Evolutionary conservation across 352 stramenopile genomes (phyloP).

Genomic region (Phytophthora multivora): DNA sequence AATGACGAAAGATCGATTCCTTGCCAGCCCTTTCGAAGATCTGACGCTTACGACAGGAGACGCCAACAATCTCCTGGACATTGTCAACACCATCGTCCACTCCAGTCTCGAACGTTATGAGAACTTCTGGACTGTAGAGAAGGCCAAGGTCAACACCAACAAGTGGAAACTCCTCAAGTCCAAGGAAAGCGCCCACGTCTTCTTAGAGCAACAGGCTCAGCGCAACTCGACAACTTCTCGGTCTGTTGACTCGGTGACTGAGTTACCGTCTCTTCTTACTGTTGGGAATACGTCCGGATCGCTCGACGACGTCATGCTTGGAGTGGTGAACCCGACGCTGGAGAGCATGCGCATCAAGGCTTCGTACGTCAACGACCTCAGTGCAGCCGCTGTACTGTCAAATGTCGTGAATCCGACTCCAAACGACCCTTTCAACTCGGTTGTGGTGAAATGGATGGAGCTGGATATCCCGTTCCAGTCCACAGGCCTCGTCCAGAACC

Average conservation of each 20-base stretch:
- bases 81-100: conserved; percentile 30
- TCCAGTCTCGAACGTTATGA: conserved; percentile 24
- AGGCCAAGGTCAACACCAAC: conserved; percentile 30
- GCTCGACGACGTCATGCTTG: conserved; percentile 46
- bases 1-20: conserved; percentile 32
- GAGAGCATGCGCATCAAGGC: conserved; percentile 38
- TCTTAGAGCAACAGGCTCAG: conserved; percentile 17
- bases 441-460: conserved; percentile 43
- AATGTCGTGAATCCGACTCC: conserved; percentile 30
- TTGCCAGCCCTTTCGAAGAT: conserved; percentile 22
- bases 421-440: conserved; percentile 27
- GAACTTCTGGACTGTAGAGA: conserved; percentile 34
- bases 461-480: conserved; percentile 31
- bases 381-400: conserved; percentile 23
- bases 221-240: neutral
- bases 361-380: conserved; percentile 36
- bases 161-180: conserved; percentile 38
- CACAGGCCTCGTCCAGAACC: conserved; percentile 31
- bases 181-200: conserved; percentile 29
- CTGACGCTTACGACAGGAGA: conserved; percentile 19
- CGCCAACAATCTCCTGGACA: conserved; percentile 17
- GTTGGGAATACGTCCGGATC: conserved; percentile 26
- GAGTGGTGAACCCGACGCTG: conserved; percentile 31
- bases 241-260: neutral
- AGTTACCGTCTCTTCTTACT: conserved; percentile 23